Percentiles rank a stretch among this genome's conserved stretches.
Evolutionary conservation across 768 basidiomycete species (phyloP).

Genomic region (Psilocybe azurescens): DNA sequence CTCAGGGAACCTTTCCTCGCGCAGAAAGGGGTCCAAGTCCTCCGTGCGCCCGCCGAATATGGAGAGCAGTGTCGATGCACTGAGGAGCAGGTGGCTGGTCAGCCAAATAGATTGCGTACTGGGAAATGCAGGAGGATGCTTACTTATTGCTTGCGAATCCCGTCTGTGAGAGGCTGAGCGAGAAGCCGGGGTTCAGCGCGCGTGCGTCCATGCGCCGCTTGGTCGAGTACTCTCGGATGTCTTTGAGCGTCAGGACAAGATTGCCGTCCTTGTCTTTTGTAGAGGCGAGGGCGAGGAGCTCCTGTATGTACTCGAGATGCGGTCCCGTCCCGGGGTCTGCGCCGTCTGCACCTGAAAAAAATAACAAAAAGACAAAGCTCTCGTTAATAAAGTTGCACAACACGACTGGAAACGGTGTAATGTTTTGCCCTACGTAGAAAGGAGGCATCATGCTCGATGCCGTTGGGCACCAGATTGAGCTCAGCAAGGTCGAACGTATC

Average conservation of each 20-base stretch:
- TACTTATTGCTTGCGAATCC: slow-evolving; percentile 70
- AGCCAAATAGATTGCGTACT: no score
- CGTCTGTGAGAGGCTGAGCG: slow-evolving; percentile 52
- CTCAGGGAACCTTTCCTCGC: slow-evolving; percentile 71
- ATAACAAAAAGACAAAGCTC: background rate
- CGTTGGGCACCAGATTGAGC: slow-evolving; percentile 66
- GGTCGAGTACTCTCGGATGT: slow-evolving; percentile 58
- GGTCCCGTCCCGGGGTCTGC: background rate
- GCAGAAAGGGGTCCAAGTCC: slow-evolving; percentile 55
- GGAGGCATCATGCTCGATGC: slow-evolving; percentile 72
- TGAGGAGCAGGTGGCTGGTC: slow-evolving; percentile 23
- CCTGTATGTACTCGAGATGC: slow-evolving; percentile 47
- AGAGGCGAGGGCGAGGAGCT: slow-evolving; percentile 58
- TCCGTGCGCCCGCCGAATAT: slow-evolving; percentile 66
- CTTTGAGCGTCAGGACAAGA: slow-evolving; percentile 51
- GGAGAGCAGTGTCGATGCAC: slow-evolving; percentile 61
- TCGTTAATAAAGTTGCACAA: no score
- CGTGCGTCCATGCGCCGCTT: slow-evolving; percentile 63
- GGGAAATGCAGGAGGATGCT: slow-evolving; percentile 24
- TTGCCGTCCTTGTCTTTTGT: slow-evolving; percentile 55
- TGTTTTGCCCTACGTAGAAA: slow-evolving; percentile 51
- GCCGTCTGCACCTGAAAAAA: background rate
- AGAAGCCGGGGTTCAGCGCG: slow-evolving; percentile 57
- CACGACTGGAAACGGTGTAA: no score
- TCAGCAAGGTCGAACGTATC: slow-evolving; percentile 69